These are phyloP conservation scores for Diplotaxis tenuifolia DNA, from an alignment of 345 rosid genomes.

Conservation along the genomic window DNA sequence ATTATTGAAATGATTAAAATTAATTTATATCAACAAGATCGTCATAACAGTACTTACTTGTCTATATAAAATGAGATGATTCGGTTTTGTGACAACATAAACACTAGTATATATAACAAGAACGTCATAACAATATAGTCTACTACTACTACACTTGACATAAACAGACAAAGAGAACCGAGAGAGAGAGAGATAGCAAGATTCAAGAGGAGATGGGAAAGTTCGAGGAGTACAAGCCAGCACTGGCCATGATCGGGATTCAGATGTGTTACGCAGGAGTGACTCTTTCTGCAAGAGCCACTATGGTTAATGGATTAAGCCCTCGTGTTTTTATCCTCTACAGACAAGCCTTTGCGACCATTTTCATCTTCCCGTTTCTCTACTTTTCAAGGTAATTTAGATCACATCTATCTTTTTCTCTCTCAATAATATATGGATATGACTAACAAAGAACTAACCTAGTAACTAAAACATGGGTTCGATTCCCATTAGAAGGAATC, in stretches of 20 bases:
- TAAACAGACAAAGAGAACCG: not conserved
- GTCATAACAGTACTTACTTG: not conserved
- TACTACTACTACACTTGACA: constrained; percentile 12
- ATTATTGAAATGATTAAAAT: not conserved
- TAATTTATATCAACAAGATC: not conserved
- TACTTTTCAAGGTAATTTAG: constrained; percentile 34
- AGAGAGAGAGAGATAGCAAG: no score
- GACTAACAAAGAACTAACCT: not conserved
- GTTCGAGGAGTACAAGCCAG: constrained; percentile 40
- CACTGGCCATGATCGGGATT: constrained; percentile 37
- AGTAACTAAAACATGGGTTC: not conserved
- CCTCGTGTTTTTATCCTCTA: constrained; percentile 44
- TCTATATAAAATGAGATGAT: not conserved
- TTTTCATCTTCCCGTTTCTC: constrained; percentile 39
- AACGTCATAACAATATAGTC: not conserved
- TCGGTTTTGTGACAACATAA: not conserved
- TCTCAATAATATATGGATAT: not conserved
- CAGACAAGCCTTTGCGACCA: constrained; percentile 47
- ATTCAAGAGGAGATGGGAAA: constrained; percentile 28
- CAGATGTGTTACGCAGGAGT: constrained; percentile 39
- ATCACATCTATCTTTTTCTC: not conserved
- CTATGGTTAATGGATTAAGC: constrained; percentile 40
- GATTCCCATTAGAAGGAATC: not conserved
- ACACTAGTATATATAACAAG: constrained; percentile 14
- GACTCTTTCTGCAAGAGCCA: constrained; percentile 37